A percentile compares a stretch with the other conserved stretches of the same genome.
Conservation (phyloP, 225 moss, liverwort and hornwort genomes). For the Takakia lepidozioides region DNA sequence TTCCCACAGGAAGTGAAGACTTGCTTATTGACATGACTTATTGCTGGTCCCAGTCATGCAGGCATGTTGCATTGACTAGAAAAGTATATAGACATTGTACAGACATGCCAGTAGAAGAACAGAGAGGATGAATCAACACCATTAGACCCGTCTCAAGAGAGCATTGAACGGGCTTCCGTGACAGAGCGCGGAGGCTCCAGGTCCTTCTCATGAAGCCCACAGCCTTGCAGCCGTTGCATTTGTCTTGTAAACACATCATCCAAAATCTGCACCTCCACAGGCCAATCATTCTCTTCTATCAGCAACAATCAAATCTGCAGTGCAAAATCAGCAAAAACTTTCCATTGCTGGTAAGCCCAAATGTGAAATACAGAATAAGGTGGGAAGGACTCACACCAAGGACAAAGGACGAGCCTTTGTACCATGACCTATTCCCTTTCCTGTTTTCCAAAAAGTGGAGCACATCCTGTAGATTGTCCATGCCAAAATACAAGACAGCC, state of each 20-base stretch:
- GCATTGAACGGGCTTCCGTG: constrained; percentile 90
- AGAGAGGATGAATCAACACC: constrained; percentile 65
- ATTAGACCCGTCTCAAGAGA: constrained; percentile 68
- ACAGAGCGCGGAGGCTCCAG: constrained; percentile 92
- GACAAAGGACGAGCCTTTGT: constrained; percentile 84
- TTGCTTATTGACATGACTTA: too few species aligned
- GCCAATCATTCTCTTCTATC: too few species aligned
- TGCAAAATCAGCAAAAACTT: too few species aligned
- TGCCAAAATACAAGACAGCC: too few species aligned
- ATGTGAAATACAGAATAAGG: too few species aligned
- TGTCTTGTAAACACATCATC: constrained; percentile 93
- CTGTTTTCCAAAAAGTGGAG: constrained; percentile 91
- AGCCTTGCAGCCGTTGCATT: constrained; percentile 89
- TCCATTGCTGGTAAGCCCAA: too few species aligned
- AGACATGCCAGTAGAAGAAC: constrained; percentile 37
- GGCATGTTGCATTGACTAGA: too few species aligned
- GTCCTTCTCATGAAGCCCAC: constrained; percentile 83
- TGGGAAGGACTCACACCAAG: constrained; percentile 53
- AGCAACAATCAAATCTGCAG: too few species aligned
- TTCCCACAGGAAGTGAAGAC: too few species aligned
- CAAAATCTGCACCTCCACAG: constrained; percentile 49
- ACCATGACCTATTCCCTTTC: constrained; percentile 91
- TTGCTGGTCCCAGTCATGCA: too few species aligned
- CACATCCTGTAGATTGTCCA: constrained; percentile 79
- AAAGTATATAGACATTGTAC: constrained; percentile 12